phyloP scores from a whole-genome alignment of 768 basidiomycete species.

The Boletus vinaceobasis region DNA sequence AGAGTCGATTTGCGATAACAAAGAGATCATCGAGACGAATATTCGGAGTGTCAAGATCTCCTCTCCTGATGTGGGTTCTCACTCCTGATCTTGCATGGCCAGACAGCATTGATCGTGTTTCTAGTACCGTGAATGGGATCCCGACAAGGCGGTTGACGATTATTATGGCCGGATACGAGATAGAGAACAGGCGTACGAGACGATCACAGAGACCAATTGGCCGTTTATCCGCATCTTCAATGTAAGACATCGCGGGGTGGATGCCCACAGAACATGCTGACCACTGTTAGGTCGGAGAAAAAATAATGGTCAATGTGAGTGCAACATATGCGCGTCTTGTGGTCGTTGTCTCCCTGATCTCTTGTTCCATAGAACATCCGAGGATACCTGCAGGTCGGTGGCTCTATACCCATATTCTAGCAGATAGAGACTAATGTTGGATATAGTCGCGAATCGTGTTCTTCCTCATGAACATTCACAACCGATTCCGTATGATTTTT shows the following conservation, averaged over 20 bases:
- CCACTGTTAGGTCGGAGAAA: conserved; percentile 75
- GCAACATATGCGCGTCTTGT: conserved; percentile 1
- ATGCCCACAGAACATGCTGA: conserved; percentile 7
- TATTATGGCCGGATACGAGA: conserved; percentile 87
- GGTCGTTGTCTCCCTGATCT: background rate
- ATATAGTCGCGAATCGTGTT: conserved; percentile 89
- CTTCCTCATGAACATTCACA: conserved; percentile 99
- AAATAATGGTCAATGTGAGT: conserved; percentile 88
- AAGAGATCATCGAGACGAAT: conserved; percentile 90
- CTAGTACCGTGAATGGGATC: conserved; percentile 91
- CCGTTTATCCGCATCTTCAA: conserved; percentile 95
- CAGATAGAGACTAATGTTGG: conserved; percentile 1
- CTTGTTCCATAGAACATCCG: conserved; percentile 58
- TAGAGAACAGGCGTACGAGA: conserved; percentile 86
- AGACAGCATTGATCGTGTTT: background rate
- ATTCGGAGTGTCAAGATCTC: conserved; percentile 97
- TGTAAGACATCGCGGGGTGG: conserved; percentile 38
- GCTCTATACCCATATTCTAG: background rate
- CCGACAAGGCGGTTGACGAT: conserved; percentile 86
- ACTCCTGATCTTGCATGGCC: background rate
- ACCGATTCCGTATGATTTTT: conserved; percentile 87
- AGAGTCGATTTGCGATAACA: conserved; percentile 92
- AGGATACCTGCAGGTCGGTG: conserved; percentile 79
- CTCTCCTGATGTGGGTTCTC: conserved; percentile 83
- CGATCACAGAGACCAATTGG: conserved; percentile 87